Evolutionary conservation across 2,329 filamentous ascomycete species (phyloP).

Genomic region (Biscogniauxia sp.): DNA sequence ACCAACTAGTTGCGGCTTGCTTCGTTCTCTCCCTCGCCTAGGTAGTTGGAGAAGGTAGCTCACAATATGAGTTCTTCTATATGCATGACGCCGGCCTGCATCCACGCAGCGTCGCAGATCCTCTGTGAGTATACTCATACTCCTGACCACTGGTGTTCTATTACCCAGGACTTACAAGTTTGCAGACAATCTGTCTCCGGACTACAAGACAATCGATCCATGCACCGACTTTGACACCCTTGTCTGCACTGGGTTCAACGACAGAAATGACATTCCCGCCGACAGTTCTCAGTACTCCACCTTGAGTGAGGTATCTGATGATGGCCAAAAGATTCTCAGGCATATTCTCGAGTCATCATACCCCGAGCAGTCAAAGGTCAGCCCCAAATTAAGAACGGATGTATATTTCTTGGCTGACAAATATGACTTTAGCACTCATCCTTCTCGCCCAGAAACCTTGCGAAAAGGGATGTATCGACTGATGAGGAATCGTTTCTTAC

Average conservation of each 20-base stretch:
- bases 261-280: constrained; percentile 61
- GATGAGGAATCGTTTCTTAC: constrained; percentile 65
- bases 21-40: constrained; percentile 5
- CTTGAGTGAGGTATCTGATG: constrained; percentile 59
- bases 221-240: constrained; percentile 68
- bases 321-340: constrained; percentile 55
- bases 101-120: constrained; percentile 61
- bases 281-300: constrained; percentile 62
- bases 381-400: constrained; percentile 4
- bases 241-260: constrained; percentile 65
- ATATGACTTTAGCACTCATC: constrained; percentile 41
- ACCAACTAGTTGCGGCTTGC: constrained; percentile 12
- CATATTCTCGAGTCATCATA: constrained; percentile 62
- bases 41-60: constrained; percentile 13
- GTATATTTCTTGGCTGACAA: constrained; percentile 14
- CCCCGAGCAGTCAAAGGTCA: constrained; percentile 38
- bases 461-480: constrained; percentile 36
- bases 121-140: constrained; percentile 37
- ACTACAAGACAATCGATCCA: constrained; percentile 62
- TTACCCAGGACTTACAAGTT: not conserved
- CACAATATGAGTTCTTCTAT: constrained; percentile 30
- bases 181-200: constrained; percentile 54
- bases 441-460: constrained; percentile 44
- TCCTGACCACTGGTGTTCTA: constrained; percentile 6
- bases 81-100: constrained; percentile 59